A percentile compares a stretch with the other conserved stretches of the same genome.
phyloP scores from a whole-genome alignment of 306 rosid species.

The Prunus mongolica region DNA sequence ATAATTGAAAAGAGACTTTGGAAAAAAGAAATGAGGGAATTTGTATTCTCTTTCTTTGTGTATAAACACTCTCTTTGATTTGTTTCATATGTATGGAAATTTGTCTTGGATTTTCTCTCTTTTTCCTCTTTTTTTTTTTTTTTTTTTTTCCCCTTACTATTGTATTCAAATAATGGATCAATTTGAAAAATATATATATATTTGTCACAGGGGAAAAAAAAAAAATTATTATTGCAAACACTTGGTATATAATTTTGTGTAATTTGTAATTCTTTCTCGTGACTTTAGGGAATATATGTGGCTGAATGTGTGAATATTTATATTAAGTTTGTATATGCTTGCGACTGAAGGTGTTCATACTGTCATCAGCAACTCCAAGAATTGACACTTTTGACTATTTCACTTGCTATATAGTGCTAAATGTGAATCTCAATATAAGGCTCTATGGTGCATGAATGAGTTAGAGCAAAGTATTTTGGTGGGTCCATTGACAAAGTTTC shows the following conservation, averaged over 20 bases:
- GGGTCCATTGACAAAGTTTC: no score
- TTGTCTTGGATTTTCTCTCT: not conserved
- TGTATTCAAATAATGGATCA: not conserved
- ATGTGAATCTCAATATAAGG: no score
- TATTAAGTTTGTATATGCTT: not conserved
- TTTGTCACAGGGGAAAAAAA: not conserved
- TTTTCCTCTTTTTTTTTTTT: not conserved
- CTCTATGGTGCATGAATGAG: no score
- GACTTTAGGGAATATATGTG: no score
- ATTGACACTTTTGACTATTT: not conserved
- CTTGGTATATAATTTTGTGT: no score
- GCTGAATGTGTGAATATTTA: no score
- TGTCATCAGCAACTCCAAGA: not conserved
- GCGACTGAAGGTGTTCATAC: not conserved
- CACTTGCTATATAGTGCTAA: not conserved
- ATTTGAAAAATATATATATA: not conserved
- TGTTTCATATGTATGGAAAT: not conserved
- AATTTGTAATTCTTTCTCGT: no score
- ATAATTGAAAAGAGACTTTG: not conserved
- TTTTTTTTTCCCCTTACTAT: not conserved
- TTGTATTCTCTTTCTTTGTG: not conserved
- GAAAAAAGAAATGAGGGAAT: not conserved
- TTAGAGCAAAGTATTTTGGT: no score
- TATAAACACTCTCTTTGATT: not conserved
- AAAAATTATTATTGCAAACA: no score